Evolutionary conservation across 495 filamentous ascomycete species (phyloP), one percentile per base, ranked within the genome.

Genomic region (Apodospora peruviana): DNA sequence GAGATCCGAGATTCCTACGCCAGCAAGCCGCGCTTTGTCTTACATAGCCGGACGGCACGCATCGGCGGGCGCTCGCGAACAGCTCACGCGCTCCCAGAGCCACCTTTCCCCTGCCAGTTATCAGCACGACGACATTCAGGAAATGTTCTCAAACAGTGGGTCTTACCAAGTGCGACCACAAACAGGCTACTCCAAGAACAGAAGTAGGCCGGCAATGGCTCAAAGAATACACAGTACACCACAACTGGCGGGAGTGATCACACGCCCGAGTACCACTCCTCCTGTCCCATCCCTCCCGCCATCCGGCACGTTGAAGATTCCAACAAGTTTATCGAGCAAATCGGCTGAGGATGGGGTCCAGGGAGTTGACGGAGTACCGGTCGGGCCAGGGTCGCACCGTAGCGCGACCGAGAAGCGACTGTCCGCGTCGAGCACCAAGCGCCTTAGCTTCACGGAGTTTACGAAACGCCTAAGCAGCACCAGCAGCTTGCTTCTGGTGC

Each of bases 401-500:
- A 51, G 52, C 47, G 38, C 43, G 12, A 47, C 43, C 11, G 70
- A 72, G 46, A 73, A 74, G 48, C 69, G 74, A 17, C 65, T 67
- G 10, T 78, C 75, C 18, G 66, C 65, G 12, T 76, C 62, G 23
- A 64, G 60, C 54, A 48, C 47, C 23, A 80, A 77, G 55, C 59
- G 73, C 34, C 65, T 79, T 2, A 74, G 69, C 53, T 79, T 79
- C 48, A 69, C 65, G 51, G 77, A 81, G 23, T 79, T 79, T 49
- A 71, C 77, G 17, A 75, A 75, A 45, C 60, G 76, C 24, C 56
- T 81, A 35, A 75, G 73, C 48, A 73, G 69, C 37, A 78, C 77
- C 7, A 75, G 70, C 50, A 76, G 69, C 51, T 40, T 81, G 39
- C 62, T 81, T 5, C 64, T 79, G 4, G 71, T 78, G 5, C 77